Evolutionary conservation across 805 yeast species (phyloP).

Genomic region (Lachancea meyersii): DNA sequence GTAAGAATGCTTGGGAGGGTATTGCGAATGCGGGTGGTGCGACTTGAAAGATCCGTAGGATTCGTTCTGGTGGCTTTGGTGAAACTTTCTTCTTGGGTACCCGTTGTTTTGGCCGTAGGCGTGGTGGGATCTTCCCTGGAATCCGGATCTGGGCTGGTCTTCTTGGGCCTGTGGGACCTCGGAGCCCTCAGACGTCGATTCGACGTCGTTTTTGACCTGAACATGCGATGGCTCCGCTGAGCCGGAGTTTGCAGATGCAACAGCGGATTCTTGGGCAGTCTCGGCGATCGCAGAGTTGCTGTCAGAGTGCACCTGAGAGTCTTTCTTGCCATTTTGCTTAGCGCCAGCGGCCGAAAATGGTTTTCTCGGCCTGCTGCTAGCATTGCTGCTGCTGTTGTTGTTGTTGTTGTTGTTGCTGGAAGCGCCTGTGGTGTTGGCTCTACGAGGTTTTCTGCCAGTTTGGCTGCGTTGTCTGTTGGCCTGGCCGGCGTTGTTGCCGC

Average conservation of each 20-base stretch:
- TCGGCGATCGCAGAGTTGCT: no score
- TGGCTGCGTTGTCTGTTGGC: background rate
- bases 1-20: conserved; percentile 2
- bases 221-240: background rate
- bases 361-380: background rate
- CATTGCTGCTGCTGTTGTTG: background rate
- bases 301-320: background rate
- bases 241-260: background rate
- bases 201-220: background rate
- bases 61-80: conserved; percentile 13
- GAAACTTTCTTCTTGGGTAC: conserved; percentile 22
- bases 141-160: background rate
- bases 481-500: background rate
- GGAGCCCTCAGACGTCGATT: background rate
- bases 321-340: background rate
- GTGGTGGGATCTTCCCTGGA: background rate
- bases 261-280: no score
- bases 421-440: background rate
- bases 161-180: background rate
- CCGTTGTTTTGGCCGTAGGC: conserved; percentile 3
- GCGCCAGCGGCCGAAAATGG: background rate
- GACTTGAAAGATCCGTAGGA: conserved; percentile 10
- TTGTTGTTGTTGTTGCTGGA: background rate
- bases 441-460: conserved; percentile 7
- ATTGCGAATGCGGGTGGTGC: conserved; percentile 9